Base-by-base conservation (phyloP, 257 asterid genomes). In the Nyctanthes arbortristis region DNA sequence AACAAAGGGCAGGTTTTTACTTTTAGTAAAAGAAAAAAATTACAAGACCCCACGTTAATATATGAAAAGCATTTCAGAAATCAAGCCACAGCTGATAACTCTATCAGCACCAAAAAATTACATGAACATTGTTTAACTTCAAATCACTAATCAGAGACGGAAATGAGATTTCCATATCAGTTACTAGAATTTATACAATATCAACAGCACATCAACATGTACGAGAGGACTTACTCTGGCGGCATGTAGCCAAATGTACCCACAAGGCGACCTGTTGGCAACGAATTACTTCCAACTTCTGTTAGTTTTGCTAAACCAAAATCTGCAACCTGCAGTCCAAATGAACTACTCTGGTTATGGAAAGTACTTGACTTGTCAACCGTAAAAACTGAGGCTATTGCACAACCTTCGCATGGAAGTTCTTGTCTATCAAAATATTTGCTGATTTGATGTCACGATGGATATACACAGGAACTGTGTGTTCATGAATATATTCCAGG, bases 211-310 rank as follows among this genome's bases (percentile, higher is more conserved):
- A 1, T 35, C n/a, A 60, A 68, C 13, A 73, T 70, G 81, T 40
- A 20, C 18, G 20, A 28, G 14, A 61, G 57, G 55, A 76, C 96
- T 83, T 87, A 93, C 98, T 93, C 98, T 8, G 98, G 98, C 54
- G 97, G 97, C 96, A 93, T 93, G 85, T 93, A 93, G 47, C 98
- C 98, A 76, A 93, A 93, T 64, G 98, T 93, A 68, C 98, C 98
- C 72, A 88, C 97, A 67, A 93, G 94, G 37, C 91, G 92, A 20
- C 81, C 88, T 4, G 97, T 90, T 63, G 96, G 93, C 84, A 90
- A 61, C n/a, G 97, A 90, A 68, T 71, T 81, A 73, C 88, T 79
- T 78, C 97, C 97, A 59, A 93, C 96, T 76, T 93, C 97, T 55
- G 98, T 88, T 66, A 93, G 86, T 76, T 93, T 93, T 11, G 98